Evolutionary conservation across 2,329 filamentous ascomycete species (phyloP), one percentile per base, ranked within the genome.

Genomic region (Chaetomium strumarium): DNA sequence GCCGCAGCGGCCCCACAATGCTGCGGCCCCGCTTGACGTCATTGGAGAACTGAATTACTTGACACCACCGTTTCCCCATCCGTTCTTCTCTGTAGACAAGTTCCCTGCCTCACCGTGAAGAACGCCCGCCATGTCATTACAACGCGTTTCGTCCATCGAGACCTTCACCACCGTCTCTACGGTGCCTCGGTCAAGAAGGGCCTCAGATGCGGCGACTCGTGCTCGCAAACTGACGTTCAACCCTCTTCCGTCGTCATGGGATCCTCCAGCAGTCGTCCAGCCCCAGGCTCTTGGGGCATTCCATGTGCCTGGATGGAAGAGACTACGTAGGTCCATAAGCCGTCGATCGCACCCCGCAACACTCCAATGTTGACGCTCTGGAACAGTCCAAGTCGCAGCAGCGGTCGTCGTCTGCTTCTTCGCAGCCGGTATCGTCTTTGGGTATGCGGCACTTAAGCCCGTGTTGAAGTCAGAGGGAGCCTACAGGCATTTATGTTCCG

Each of bases 371-470:
- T 55, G 24, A 55, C 42, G 42, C 29, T 5, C 31, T 2, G 36
- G 14, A 33, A 47, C 45, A 72, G 70, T 69, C 45, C 71, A 73
- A 60, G 64, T 73, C 33, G 53, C 61, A n/a, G 66, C 61, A 20
- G 65, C 68, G 2, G 69, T 73, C 14, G 29, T 67, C 17, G 72
- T 71, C 64, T 72, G 69, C 58, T 64, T 73, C 50, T 63, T 95
- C 55, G 83, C 87, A 7, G 85, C 90, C 5, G 91, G 89, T 1
- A 75, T 90, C 38, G 82, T 93, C 16, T 93, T 93, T 69, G 89
- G 89, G 33, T 95, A 89, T 68, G 89, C 89, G 13, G 88, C 89
- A 12, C 75, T 95, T 60, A 95, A 93, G 66, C 88, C 89, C 0
- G 80, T 93, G 9, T 74, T 95, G 24, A 85, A 91, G 55, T 70